Percentiles rank a stretch among this genome's conserved stretches.
phyloP scores from a whole-genome alignment of 2,329 filamentous ascomycete species.

The Fusarium sp. region DNA sequence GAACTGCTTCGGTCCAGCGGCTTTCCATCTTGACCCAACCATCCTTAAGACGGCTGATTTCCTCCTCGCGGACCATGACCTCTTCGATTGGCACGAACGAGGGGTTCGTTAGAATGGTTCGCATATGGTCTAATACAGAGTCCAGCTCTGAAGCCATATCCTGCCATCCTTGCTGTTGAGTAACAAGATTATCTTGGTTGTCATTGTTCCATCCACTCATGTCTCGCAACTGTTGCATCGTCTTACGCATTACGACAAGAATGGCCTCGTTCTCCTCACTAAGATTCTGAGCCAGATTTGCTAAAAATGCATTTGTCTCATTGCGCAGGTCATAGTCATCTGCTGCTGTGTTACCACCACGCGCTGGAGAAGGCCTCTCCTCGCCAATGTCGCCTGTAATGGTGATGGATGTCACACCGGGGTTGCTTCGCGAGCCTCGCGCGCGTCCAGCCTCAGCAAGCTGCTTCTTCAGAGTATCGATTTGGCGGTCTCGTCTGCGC shows the following conservation, averaged over 20 bases:
- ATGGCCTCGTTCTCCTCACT: conserved; percentile 94
- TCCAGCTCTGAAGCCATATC: conserved; percentile 84
- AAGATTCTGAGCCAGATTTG: conserved; percentile 83
- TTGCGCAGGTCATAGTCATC: conserved; percentile 79
- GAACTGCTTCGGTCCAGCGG: conserved; percentile 90
- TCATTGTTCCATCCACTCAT: conserved; percentile 71
- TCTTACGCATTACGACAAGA: conserved; percentile 78
- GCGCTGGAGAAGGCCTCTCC: conserved; percentile 58
- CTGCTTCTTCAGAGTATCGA: conserved; percentile 90
- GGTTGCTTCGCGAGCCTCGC: conserved; percentile 68
- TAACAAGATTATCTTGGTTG: conserved; percentile 51
- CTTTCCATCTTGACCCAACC: conserved; percentile 96
- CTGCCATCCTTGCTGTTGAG: conserved; percentile 63
- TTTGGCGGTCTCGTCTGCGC: conserved; percentile 89
- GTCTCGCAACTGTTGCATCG: conserved; percentile 79
- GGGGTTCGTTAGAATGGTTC: conserved; percentile 90
- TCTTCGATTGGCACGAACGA: conserved; percentile 97
- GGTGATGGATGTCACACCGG: conserved; percentile 69
- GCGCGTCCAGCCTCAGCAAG: conserved; percentile 79
- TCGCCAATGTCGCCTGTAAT: conserved; percentile 69
- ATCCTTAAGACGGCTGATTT: conserved; percentile 85
- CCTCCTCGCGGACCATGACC: conserved; percentile 91
- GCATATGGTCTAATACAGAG: conserved; percentile 82
- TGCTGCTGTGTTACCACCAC: conserved; percentile 43
- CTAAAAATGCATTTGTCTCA: conserved; percentile 93